Conservation (phyloP, 495 filamentous ascomycete genomes). For the Aspergillus haitiensis region DNA sequence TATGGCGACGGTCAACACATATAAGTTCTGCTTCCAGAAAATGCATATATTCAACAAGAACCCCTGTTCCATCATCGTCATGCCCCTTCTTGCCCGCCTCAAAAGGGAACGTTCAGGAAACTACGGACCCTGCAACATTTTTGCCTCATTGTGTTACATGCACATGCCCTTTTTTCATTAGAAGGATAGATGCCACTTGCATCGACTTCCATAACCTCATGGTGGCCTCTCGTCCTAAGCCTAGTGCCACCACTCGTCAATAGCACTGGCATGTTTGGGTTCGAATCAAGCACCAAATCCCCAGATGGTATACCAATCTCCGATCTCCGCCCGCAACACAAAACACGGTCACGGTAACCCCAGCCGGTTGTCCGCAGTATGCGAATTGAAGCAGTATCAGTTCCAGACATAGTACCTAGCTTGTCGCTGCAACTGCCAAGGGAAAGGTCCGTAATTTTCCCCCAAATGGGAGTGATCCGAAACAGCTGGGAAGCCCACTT, state of each 20-base stretch:
- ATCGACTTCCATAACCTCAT: constrained; percentile 20
- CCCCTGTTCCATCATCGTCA: background rate
- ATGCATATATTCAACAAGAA: too few species aligned
- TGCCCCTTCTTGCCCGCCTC: constrained; percentile 34
- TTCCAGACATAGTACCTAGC: too few species aligned
- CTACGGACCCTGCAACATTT: constrained; percentile 27
- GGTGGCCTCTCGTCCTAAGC: constrained; percentile 55
- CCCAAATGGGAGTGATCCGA: too few species aligned
- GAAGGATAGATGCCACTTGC: constrained; percentile 32
- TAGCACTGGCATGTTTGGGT: constrained; percentile 42
- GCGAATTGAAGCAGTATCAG: too few species aligned
- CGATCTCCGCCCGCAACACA: constrained; percentile 53
- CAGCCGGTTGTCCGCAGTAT: too few species aligned
- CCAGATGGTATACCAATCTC: constrained; percentile 60
- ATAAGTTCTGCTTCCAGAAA: too few species aligned
- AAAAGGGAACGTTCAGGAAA: constrained; percentile 21
- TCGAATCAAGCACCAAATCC: constrained; percentile 58
- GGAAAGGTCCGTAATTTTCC: too few species aligned
- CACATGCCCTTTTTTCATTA: constrained; percentile 30
- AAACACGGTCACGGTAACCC: too few species aligned
- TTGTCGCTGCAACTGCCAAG: too few species aligned
- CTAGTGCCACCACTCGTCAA: constrained; percentile 65
- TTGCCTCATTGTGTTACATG: constrained; percentile 56
- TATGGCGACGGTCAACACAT: too few species aligned
- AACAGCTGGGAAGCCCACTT: too few species aligned